Conservation (phyloP, 2,329 filamentous ascomycete species). For the Biscogniauxia mediterranea region DNA sequence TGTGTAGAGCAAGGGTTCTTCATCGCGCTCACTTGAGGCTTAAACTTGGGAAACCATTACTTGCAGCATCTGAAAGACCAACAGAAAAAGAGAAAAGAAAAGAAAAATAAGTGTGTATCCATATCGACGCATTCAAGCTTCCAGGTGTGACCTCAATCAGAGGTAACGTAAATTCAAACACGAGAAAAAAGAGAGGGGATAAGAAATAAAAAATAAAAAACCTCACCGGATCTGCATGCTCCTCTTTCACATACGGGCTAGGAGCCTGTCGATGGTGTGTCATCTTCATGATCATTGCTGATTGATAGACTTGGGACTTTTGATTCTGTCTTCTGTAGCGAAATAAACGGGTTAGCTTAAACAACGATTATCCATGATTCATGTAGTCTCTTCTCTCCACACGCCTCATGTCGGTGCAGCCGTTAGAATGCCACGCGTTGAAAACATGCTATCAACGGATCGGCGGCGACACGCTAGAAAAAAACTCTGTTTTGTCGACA, state of each 20-base stretch:
- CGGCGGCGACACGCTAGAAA: conserved; percentile 15
- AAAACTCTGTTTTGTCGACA: conserved; percentile 9
- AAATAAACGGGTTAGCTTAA: conserved; percentile 11
- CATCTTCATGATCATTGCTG: conserved; percentile 44
- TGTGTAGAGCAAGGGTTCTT: neutral
- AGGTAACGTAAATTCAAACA: conserved; percentile 20
- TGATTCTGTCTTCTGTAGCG: conserved; percentile 14
- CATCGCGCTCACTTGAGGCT: conserved; percentile 1
- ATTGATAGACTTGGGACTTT: conserved; percentile 4
- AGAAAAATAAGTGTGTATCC: neutral
- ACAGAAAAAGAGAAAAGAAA: conserved; percentile 2
- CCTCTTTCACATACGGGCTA: conserved; percentile 42
- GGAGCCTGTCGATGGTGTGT: conserved; percentile 44
- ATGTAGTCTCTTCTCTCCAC: conserved; percentile 25
- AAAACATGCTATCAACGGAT: conserved; percentile 17
- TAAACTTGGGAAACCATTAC: neutral
- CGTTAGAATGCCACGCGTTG: conserved; percentile 22
- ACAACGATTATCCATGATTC: conserved; percentile 28
- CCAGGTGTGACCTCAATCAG: conserved; percentile 1
- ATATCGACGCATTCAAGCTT: conserved; percentile 5
- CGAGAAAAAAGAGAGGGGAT: neutral
- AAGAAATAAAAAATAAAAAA: too few species aligned
- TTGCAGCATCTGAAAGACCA: neutral
- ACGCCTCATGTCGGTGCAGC: conserved; percentile 23
- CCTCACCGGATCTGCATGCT: conserved; percentile 44